Base-by-base conservation (phyloP, 306 rosid species). In the Cicer pinnatifidum region DNA sequence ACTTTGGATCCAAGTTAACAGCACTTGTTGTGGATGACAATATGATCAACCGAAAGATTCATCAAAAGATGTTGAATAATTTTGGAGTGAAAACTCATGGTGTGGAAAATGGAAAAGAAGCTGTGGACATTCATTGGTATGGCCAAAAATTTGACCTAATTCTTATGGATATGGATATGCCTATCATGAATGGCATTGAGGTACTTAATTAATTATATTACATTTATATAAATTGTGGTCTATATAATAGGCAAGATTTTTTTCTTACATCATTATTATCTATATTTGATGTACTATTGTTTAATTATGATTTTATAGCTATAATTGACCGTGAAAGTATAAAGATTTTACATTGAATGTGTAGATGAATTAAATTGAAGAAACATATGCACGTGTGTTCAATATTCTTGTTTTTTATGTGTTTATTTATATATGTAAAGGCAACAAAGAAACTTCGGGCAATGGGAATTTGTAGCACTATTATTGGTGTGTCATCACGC, bases 81-180 rank as follows among this genome's bases (percentile, higher is more conserved):
- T 67, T 79, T 45, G 97, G 97, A 69, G 82, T 90, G 28, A 76
- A 71, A 75, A 86, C 60, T 28, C 81, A 84, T n/a, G 82, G 58
- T 15, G 96, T 74, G 23, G 59, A 62, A 62, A 92, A 92, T 57
- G 98, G 98, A 20, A 86, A 85, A 79, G 92, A 90, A 82, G 98
- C 98, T 33, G 28, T 92, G 11, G 92, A 90, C 57, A 80, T 90
- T 77, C 91, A 88, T 59, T 50, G 62, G 60, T 60, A 68, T 17
- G 95, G 97, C 1, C 69, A 79, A 20, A 72, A 41, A 15, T 92
- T 92, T 78, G 92, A 90, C 80, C 92, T 92, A 7, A 90, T 92
- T 82, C 84, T 92, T 77, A 90, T 92, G 97, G 98, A 92, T 82
- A 72, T 78, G 80, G 98, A 92, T 11, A 92, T 92, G 98, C 97